These are phyloP conservation scores for Pythium inflatum DNA, from an alignment of 352 stramenopile species.

Conservation along the genomic window DNA sequence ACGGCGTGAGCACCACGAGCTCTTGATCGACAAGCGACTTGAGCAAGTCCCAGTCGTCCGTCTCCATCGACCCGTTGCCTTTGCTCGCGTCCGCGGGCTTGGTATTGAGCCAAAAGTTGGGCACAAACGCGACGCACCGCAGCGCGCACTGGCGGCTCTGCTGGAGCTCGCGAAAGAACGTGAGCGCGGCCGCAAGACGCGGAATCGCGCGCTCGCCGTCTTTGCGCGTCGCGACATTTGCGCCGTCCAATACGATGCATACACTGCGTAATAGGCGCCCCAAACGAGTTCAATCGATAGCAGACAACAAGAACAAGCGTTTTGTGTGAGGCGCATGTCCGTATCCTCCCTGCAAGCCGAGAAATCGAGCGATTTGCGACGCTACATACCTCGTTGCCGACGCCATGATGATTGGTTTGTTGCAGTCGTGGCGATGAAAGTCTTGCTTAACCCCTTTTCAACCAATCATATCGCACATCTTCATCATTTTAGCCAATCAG, in stretches of 20 bases:
- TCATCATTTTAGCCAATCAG: too few relatives aligned
- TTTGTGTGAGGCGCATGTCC: too few relatives aligned
- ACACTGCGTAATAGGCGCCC: conserved; percentile 18
- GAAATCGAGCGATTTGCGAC: too few relatives aligned
- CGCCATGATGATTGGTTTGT: too few relatives aligned
- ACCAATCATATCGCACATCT: too few relatives aligned
- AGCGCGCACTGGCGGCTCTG: conserved; percentile 37
- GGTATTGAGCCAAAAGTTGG: conserved; percentile 83
- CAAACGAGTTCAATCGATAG: neutral
- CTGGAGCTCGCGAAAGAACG: conserved; percentile 60
- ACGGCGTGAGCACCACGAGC: conserved; percentile 76
- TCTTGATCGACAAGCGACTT: conserved; percentile 62
- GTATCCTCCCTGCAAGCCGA: too few relatives aligned
- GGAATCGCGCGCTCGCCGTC: conserved; percentile 51
- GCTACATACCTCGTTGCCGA: too few relatives aligned
- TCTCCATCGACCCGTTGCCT: conserved; percentile 53
- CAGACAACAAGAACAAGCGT: neutral
- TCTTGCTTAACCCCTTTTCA: too few relatives aligned
- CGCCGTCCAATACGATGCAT: conserved; percentile 70
- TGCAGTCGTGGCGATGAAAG: too few relatives aligned
- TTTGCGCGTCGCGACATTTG: conserved; percentile 78
- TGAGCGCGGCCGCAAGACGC: conserved; percentile 66
- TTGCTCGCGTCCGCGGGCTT: conserved; percentile 41
- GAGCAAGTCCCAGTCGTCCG: conserved; percentile 55
- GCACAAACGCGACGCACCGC: conserved; percentile 77